phyloP scores from a whole-genome alignment of 169 alveolate genomes.

The Amoebophrya sp. region DNA sequence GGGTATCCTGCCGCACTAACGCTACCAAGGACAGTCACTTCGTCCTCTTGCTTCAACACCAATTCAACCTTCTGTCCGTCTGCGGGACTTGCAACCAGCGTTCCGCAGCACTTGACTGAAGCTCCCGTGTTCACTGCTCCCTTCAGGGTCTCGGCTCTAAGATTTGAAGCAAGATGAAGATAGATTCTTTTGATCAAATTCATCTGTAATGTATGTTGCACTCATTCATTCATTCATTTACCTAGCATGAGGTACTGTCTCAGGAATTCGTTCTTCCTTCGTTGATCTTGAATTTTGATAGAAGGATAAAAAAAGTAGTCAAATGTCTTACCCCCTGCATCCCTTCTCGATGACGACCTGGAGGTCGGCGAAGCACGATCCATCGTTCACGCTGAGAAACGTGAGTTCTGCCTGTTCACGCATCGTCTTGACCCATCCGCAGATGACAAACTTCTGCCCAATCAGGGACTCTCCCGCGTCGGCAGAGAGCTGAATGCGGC shows the following conservation, averaged over 20 bases:
- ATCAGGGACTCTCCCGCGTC: not conserved
- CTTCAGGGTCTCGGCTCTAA: slow-evolving; percentile 16
- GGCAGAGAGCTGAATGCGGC: not conserved
- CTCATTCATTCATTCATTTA: too few relatives aligned
- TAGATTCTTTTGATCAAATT: too few relatives aligned
- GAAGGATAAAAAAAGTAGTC: not conserved
- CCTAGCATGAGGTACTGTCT: too few relatives aligned
- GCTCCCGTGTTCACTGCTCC: slow-evolving; percentile 40
- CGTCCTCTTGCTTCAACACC: slow-evolving; percentile 49
- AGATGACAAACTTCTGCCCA: not conserved
- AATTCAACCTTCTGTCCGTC: slow-evolving; percentile 77
- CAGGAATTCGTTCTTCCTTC: not conserved
- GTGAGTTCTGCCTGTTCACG: slow-evolving; percentile 53
- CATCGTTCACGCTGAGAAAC: slow-evolving; percentile 91
- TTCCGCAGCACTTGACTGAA: slow-evolving; percentile 68
- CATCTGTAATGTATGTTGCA: too few relatives aligned
- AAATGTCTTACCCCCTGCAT: not conserved
- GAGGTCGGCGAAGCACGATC: slow-evolving; percentile 77
- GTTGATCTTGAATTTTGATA: not conserved
- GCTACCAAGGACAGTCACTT: slow-evolving; percentile 53
- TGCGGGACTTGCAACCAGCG: slow-evolving; percentile 83
- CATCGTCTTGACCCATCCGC: slow-evolving; percentile 5
- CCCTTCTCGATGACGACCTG: slow-evolving; percentile 80
- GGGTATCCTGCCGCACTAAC: slow-evolving; percentile 49
- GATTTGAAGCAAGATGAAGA: not conserved